phyloP scores from a whole-genome alignment of 2,329 filamentous ascomycete species.

The Colletotrichum australisinense region DNA sequence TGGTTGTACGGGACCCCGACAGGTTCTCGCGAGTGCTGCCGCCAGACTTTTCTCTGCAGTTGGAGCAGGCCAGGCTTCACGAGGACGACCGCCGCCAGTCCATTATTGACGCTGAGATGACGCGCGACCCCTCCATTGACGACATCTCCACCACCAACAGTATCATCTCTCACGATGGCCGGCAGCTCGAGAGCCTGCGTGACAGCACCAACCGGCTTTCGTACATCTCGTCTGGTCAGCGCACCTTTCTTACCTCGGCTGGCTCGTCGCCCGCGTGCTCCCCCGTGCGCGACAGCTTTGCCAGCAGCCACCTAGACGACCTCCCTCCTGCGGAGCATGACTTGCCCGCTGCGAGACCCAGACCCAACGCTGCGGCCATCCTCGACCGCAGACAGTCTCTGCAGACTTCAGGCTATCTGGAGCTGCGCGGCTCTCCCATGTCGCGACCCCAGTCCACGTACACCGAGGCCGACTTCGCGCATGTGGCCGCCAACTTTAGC shows the following conservation, averaged over 20 bases:
- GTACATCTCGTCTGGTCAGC: constrained; percentile 69
- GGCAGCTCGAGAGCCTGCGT: constrained; percentile 67
- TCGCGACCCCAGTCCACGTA: constrained; percentile 40
- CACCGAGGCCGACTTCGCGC: constrained; percentile 40
- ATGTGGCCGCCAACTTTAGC: constrained; percentile 62
- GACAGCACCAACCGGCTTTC: constrained; percentile 69
- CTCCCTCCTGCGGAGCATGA: constrained; percentile 39
- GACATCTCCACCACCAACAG: constrained; percentile 69
- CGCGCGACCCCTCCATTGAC: constrained; percentile 58
- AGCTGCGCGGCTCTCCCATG: constrained; percentile 46
- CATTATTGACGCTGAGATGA: constrained; percentile 41
- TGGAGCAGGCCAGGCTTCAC: constrained; percentile 38
- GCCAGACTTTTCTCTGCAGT: constrained; percentile 48
- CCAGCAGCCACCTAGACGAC: constrained; percentile 42
- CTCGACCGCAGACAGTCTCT: constrained; percentile 63
- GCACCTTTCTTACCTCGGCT: constrained; percentile 69
- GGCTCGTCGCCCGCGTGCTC: constrained; percentile 69
- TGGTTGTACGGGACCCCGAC: constrained; percentile 60
- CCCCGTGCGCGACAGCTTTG: constrained; percentile 64
- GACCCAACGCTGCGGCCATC: constrained; percentile 66
- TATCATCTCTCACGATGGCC: constrained; percentile 68
- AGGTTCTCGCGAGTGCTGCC: constrained; percentile 55
- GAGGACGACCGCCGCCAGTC: constrained; percentile 39
- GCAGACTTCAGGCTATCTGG: constrained; percentile 58
- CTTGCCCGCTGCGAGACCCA: constrained; percentile 45